Base-by-base conservation (phyloP, 805 yeast genomes). In the Grigorovia jiainica region DNA sequence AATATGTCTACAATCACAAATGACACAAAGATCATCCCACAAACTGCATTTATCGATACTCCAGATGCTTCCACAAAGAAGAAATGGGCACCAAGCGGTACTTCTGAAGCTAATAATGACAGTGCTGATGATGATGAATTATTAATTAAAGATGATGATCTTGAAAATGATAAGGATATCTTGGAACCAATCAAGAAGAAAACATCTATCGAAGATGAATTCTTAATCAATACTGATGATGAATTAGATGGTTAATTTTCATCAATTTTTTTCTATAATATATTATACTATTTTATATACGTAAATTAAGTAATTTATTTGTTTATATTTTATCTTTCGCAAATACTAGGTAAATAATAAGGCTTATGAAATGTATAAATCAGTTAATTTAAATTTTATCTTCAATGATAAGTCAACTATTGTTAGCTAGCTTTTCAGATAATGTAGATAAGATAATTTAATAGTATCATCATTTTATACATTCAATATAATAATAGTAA, bases 391-490 rank as follows among this genome's bases (percentile, higher is more conserved):
- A 27, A 27, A 27, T 27, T 11, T n/a, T 44, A 36, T 48, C 51
- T 44, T 44, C 49, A 27, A 15, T 20, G 31, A 33, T 21, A 36
- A 23, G 15, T 41, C 42, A 41, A 30, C 53, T 47, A 47, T 47
- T 49, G 53, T 49, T 49, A 47, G 53, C 38, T 44, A 39, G 35
- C 42, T 37, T 51, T 52, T 57, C 64, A 57, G 64, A 58, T 60
- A 60, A 60, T 58, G 63, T 60, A 60, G 64, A 60, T 60, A 60
- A 60, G 64, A 47, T 36, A 38, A 40, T 46, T 44, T 40, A 38
- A 34, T 29, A 43, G 44, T 47, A 16, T 53, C 59, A 56, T 57
- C 61, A 55, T 50, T 21, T n/a, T 13, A 7, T 13, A 20, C 16
- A 20, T 34, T 34, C 20, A 16, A 20, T 21, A 34, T 36, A 25